Percentiles rank a stretch among this genome's conserved stretches.
phyloP scores from a whole-genome alignment of 257 asterid species.

The Verbena officinalis region DNA sequence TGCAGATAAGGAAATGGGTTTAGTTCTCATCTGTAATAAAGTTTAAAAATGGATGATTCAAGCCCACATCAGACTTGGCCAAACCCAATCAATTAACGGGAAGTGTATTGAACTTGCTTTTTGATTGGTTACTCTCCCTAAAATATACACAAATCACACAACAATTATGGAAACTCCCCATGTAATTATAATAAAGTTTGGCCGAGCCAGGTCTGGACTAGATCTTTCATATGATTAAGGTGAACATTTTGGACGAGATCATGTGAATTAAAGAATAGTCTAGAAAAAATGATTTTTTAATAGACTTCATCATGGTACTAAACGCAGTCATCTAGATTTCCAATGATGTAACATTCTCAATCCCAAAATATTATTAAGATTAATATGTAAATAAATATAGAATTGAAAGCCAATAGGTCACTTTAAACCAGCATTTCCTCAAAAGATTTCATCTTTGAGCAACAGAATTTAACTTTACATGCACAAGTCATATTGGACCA shows the following conservation, averaged over 20 bases:
- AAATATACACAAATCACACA: too few relatives aligned
- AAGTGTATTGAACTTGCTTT: too few relatives aligned
- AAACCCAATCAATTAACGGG: too few relatives aligned
- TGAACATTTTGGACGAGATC: background rate
- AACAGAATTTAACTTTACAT: background rate
- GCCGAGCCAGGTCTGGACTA: too few relatives aligned
- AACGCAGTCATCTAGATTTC: background rate
- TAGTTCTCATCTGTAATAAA: too few relatives aligned
- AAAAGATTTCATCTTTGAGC: background rate
- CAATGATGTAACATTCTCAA: background rate
- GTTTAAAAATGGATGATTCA: too few relatives aligned
- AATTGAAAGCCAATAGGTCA: background rate
- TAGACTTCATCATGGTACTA: background rate
- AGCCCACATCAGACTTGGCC: too few relatives aligned
- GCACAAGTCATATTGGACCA: background rate
- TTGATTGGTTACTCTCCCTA: too few relatives aligned
- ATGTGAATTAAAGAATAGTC: too few relatives aligned
- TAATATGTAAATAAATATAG: background rate
- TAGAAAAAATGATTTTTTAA: background rate
- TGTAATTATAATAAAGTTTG: too few relatives aligned
- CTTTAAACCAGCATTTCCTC: background rate
- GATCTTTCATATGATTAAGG: too few relatives aligned
- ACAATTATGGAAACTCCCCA: too few relatives aligned
- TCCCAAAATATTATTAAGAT: background rate
- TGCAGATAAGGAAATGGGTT: slow-evolving; percentile 24